These are phyloP conservation scores for Eremothecium cymbalariae DNA, from an alignment of 1,139 yeast genomes.

Conservation along the genomic window DNA sequence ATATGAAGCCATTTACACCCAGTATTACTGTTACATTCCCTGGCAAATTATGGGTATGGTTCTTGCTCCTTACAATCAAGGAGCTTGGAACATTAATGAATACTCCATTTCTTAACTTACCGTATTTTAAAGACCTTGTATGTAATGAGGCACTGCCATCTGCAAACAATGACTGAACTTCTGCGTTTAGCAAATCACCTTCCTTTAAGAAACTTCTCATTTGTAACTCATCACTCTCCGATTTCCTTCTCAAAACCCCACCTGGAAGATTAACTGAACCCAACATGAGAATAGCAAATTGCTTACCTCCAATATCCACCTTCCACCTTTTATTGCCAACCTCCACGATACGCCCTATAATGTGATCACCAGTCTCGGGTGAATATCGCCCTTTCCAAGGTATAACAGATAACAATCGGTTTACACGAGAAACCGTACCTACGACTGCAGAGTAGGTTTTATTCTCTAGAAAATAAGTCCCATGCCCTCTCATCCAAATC, in stretches of 20 bases:
- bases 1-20: conserved; percentile 91
- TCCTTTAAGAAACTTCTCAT: conserved; percentile 92
- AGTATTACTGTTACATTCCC: conserved; percentile 84
- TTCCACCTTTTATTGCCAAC: conserved; percentile 94
- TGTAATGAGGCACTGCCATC: conserved; percentile 94
- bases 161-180: conserved; percentile 80
- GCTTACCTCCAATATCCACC: conserved; percentile 90
- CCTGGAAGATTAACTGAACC: conserved; percentile 98
- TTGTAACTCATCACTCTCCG: conserved; percentile 91
- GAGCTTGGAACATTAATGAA: conserved; percentile 76
- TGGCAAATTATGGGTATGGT: conserved; percentile 79
- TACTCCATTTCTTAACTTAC: conserved; percentile 86
- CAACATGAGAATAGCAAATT: conserved; percentile 83
- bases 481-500: conserved; percentile 98
- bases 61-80: conserved; percentile 71
- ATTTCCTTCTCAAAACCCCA: conserved; percentile 86
- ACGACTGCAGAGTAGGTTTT: conserved; percentile 86
- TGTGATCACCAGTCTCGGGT: conserved; percentile 95
- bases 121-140: conserved; percentile 90
- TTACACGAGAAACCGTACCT: conserved; percentile 80
- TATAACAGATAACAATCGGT: conserved; percentile 73
- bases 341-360: conserved; percentile 88
- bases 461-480: conserved; percentile 68
- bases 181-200: conserved; percentile 95
- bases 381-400: conserved; percentile 81